Conservation (phyloP, 805 yeast genomes). For the Maudiozyma bulderi region DNA sequence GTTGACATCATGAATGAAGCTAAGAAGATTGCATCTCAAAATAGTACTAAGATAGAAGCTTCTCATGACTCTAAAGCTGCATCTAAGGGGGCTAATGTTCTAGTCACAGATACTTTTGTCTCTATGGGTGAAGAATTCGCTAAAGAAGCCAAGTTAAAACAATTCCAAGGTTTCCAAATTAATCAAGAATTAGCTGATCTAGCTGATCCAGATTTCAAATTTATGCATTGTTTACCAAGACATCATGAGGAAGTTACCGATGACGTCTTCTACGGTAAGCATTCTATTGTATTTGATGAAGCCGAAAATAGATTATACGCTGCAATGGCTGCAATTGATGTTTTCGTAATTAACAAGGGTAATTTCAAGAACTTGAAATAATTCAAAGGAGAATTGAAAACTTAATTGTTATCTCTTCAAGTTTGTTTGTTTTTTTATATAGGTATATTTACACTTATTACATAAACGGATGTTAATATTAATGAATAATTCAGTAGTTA, state of each 20-base stretch:
- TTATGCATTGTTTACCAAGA: conserved; percentile 97
- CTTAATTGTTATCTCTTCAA: not conserved
- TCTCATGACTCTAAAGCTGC: conserved; percentile 72
- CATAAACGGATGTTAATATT: not conserved
- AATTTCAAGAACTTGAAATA: conserved; percentile 29
- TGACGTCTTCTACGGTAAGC: conserved; percentile 77
- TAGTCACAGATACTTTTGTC: conserved; percentile 94
- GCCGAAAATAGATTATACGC: conserved; percentile 96
- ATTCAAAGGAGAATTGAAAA: conserved; percentile 3
- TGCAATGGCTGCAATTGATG: conserved; percentile 88
- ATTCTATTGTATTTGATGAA: conserved; percentile 84
- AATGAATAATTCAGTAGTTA: not conserved
- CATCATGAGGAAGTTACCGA: conserved; percentile 91
- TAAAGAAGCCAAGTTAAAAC: conserved; percentile 57
- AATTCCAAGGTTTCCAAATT: conserved; percentile 83
- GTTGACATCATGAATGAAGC: conserved; percentile 46
- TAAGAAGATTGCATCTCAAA: conserved; percentile 38
- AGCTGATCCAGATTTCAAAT: conserved; percentile 70
- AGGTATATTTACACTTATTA: not conserved
- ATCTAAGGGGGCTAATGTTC: conserved; percentile 59
- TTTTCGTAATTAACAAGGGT: conserved; percentile 80
- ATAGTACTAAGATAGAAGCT: conserved; percentile 44
- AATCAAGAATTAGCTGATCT: conserved; percentile 49
- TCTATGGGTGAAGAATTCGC: conserved; percentile 97
- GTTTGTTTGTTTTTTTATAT: not conserved